Conservation (phyloP, 2,329 filamentous ascomycete species). For the Fusarium torulosum region DNA sequence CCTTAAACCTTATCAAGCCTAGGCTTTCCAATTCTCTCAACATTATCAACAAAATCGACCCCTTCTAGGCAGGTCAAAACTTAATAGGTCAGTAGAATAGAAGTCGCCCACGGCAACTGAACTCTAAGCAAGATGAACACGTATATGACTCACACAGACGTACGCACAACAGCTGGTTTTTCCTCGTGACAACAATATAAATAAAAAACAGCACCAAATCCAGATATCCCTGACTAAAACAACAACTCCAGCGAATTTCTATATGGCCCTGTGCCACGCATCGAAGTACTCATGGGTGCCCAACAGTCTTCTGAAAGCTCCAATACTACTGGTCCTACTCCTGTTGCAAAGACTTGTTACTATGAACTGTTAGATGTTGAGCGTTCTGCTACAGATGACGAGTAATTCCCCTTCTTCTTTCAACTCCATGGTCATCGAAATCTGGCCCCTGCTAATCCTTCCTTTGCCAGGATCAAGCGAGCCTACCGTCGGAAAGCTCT, state of each 20-base stretch:
- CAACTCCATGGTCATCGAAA: not conserved
- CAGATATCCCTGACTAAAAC: not conserved
- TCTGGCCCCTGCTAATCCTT: not conserved
- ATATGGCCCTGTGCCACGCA: constrained; percentile 8
- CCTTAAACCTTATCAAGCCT: too few relatives aligned
- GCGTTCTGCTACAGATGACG: constrained; percentile 80
- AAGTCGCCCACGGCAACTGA: too few relatives aligned
- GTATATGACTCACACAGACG: too few relatives aligned
- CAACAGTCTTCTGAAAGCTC: constrained; percentile 64
- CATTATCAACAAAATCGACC: too few relatives aligned
- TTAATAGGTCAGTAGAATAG: too few relatives aligned
- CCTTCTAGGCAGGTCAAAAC: too few relatives aligned
- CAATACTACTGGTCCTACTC: constrained; percentile 50
- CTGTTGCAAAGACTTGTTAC: constrained; percentile 77
- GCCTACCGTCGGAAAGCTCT: constrained; percentile 92
- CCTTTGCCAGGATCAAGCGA: constrained; percentile 79
- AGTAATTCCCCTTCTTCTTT: constrained; percentile 65
- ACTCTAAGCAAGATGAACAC: too few relatives aligned
- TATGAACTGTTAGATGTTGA: constrained; percentile 87
- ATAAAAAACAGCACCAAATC: constrained; percentile 12
- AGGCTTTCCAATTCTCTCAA: too few relatives aligned
- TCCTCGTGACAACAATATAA: constrained; percentile 1
- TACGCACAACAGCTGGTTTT: too few relatives aligned
- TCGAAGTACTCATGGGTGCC: constrained; percentile 61
- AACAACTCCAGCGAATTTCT: not conserved